Conservation (phyloP, 306 rosid species). For the Begonia peltatifolia region DNA sequence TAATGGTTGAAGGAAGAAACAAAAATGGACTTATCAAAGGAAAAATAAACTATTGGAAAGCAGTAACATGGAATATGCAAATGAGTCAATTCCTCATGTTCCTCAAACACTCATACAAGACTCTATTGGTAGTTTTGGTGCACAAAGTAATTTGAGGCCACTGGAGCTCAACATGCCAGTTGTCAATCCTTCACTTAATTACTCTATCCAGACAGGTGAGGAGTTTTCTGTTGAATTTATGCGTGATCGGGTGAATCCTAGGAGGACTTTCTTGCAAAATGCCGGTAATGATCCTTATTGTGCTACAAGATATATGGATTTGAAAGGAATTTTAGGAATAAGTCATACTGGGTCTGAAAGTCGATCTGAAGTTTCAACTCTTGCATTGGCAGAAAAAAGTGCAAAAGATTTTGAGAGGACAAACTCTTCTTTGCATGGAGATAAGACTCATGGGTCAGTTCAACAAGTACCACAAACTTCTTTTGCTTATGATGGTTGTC, state of each 20-base stretch:
- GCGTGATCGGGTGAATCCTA: slow-evolving; percentile 65
- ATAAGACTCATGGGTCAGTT: slow-evolving; percentile 32
- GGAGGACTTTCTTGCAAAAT: slow-evolving; percentile 44
- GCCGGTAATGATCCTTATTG: slow-evolving; percentile 33
- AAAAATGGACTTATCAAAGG: slow-evolving; percentile 23
- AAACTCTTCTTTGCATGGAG: slow-evolving; percentile 25
- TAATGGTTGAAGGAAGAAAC: slow-evolving; percentile 15
- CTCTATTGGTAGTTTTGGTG: slow-evolving; percentile 20
- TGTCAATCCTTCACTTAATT: slow-evolving; percentile 61
- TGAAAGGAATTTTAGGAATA: slow-evolving; percentile 51
- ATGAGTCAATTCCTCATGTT: slow-evolving; percentile 31
- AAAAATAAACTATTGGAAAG: slow-evolving; percentile 16
- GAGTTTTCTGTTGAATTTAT: slow-evolving; percentile 74
- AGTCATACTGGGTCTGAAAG: slow-evolving; percentile 46
- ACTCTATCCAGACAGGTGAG: slow-evolving; percentile 80
- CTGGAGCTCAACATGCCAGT: slow-evolving; percentile 26
- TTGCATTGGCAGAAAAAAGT: slow-evolving; percentile 29
- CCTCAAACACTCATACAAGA: slow-evolving; percentile 32
- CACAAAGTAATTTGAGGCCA: slow-evolving; percentile 24
- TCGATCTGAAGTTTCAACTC: slow-evolving; percentile 59
- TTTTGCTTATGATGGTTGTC: slow-evolving; percentile 33
- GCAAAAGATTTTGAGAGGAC: slow-evolving; percentile 36
- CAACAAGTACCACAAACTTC: slow-evolving; percentile 33
- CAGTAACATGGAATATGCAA: slow-evolving; percentile 45
- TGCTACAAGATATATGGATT: slow-evolving; percentile 38